Base-by-base conservation (phyloP, 352 stramenopile species). In the Phytophthora europaea region DNA sequence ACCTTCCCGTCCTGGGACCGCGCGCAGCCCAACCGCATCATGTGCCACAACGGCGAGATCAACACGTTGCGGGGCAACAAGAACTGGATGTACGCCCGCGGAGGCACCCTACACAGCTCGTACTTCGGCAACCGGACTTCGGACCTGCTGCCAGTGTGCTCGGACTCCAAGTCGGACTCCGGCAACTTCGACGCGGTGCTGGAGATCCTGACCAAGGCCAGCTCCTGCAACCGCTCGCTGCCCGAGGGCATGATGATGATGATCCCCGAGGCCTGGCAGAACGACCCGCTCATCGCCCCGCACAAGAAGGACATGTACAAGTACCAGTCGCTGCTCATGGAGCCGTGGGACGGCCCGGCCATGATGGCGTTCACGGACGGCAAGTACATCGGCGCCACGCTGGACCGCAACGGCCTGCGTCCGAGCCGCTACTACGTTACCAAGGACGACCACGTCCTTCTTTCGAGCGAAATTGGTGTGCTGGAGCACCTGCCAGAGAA, bases 41-140 rank as follows among this genome's bases (percentile, higher is more conserved):
- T 99, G 94, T 99, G 96, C 63, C 97, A 99, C 89, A 99, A 99
- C 82, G 97, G 97, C 26, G 97, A 99, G 82, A 99, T 99, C 82
- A 99, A 99, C 80, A 99, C 97, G 12, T 85, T 99, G 6, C 89
- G 96, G 40, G 97, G 97, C 51, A 99, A 99, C 83, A 98, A 99
- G 64, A 99, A 99, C 78, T 99, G 95, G 96, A 99, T 99, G 95
- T 98, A 97, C 72, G 91, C 87, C 47, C 92, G 96, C 52, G 91
- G 91, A 58, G 92, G 92, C 53, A 96, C 96, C 40, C 91, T 99
- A 71, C 87, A 97, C 69, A 98, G 87, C 55, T 88, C 92, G 20
- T 97, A 98, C 80, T 98, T 98, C 75, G 84, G 84, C 26, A 80
- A 98, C 75, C 94, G 98, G 61, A 99, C 95, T 28, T 79, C 82